Base-by-base conservation (phyloP, 2,329 filamentous ascomycete genomes). In the Pezicula carpinea region DNA sequence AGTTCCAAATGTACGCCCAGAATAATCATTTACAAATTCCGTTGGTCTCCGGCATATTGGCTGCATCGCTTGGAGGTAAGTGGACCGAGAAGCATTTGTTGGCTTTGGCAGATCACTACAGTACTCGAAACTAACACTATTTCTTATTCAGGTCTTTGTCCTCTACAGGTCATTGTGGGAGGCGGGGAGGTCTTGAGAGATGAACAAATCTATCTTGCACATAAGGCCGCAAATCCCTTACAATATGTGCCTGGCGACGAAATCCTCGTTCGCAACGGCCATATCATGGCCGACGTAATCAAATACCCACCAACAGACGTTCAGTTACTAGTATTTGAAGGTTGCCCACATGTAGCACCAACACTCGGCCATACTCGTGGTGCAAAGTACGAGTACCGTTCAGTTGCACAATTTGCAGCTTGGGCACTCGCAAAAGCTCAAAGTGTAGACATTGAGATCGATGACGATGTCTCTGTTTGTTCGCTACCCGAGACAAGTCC, bases 181-280 rank as follows among this genome's bases (percentile, higher is more conserved):
- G 89, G 91, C 4, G 90, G 87, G 1, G 92, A 96, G 63, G 75
- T 93, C 29, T 73, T 97, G n/a, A 81, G 88, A 6, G 91, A 96
- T 58, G 91, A 97, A 66, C 92, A 97, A 61, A 87, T 96, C 46
- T 95, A 93, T 54, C 62, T 96, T n/a, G 91, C 91, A 0, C 92
- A 97, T 66, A 96, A 96, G 66, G 90, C 88, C 34, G 89, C 91
- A 5, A 80, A 92, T 53, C 91, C 91, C 0, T 64, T 75, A 31
- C 77, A 79, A 47, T 96, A 95, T 58, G 77, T 84, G 0, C 87
- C 87, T 0, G 72, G 76, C 0, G 75, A 83, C 15, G 71, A 72
- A 0, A 71, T 79, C 29, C 70, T 92, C 51, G 72, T 81, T 19
- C 76, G 83, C 22, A 74, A 74, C n/a, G 72, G 74, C 1, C 73